Evolutionary conservation across 257 asterid genomes (phyloP).

Genomic region (Perilla frutescens): DNA sequence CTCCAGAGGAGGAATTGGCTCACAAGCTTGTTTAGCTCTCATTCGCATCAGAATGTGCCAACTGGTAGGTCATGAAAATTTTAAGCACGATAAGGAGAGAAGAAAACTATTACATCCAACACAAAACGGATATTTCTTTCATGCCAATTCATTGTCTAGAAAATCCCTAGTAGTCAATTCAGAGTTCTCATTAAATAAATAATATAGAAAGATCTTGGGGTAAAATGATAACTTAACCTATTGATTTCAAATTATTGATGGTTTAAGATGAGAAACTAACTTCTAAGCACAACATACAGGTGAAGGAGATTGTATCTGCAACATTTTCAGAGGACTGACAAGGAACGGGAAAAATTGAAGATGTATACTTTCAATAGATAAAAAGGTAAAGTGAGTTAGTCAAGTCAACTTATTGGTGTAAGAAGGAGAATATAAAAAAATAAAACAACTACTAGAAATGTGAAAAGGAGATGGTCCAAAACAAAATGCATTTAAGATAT

Average conservation of each 20-base stretch:
- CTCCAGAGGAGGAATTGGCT: conserved; percentile 86
- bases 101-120: neutral
- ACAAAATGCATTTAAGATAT: neutral
- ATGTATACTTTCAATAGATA: neutral
- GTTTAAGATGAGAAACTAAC: neutral
- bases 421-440: neutral
- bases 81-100: conserved; percentile 6
- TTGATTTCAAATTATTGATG: neutral
- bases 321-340: neutral
- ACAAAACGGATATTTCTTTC: neutral
- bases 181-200: neutral
- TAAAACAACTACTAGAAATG: no score
- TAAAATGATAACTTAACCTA: neutral
- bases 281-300: neutral
- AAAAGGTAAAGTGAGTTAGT: neutral
- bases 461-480: neutral
- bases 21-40: conserved; percentile 70
- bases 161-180: neutral
- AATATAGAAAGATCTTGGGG: no score
- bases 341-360: neutral
- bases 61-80: conserved; percentile 46
- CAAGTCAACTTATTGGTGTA: conserved; percentile 5
- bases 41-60: conserved; percentile 98
- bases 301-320: neutral
- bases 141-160: neutral